Evolutionary conservation across 2,329 filamentous ascomycete genomes (phyloP), one percentile per base, ranked within the genome.

Genomic region (Colletotrichum melonis): DNA sequence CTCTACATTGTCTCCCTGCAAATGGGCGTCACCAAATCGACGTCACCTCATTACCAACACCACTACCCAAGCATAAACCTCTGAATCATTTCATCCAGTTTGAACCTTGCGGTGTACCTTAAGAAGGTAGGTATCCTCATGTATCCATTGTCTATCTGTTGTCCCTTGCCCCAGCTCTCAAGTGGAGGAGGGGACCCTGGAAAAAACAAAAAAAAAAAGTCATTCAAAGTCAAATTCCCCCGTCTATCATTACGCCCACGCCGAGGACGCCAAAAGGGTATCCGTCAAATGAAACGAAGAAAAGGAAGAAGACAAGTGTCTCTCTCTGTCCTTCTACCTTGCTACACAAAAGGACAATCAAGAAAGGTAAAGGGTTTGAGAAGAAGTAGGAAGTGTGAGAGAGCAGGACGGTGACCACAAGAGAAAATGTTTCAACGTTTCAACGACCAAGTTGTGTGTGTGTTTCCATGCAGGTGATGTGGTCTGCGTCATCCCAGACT

Each of bases 181-280:
- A 28, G 30, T 32, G 30, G 35, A 42, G 14, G 35, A 16, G 35
- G 35, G 22, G 26, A 28, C n/a, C 52, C n/a, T n/a, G 30, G 30
- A 11, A 11, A 9, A 3, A 30, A 30, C 1, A 30, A 24, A 32
- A 32, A 32, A 32, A 32, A 14, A 55, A 24, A 16, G 22, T 14
- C 26, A 14, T 42, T 24, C 14, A 55, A 55, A n/a, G 26, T 32
- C 22, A 55, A 14, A 32, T 32, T 2, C 30, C 35, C 16, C 67
- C 59, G 49, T 72, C 71, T 73, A 73, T 46, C 32, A 46, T 60
- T 32, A 19, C n/a, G 49, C 68, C 62, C 68, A 54, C 54, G 63
- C 72, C 72, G 9, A 55, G 72, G 72, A 71, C 67, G 72, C 72
- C 72, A 55, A 58, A 73, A 72, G 72, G 72, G 72, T 74, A 74